Conservation (phyloP, 2,329 filamentous ascomycete species). For the Podosphaera fusca region DNA sequence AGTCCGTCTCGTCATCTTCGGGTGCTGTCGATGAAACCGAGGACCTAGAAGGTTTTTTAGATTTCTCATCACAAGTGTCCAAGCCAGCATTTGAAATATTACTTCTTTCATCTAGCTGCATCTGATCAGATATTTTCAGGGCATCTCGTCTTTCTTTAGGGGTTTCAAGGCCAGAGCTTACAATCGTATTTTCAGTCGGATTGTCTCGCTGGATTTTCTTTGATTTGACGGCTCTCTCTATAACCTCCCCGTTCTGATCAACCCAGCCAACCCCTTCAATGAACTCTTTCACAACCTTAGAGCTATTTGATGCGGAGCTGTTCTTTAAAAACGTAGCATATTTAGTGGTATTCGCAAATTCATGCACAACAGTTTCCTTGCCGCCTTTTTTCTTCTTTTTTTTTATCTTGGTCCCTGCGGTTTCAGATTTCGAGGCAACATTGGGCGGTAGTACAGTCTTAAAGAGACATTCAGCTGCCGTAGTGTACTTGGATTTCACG, state of each 20-base stretch:
- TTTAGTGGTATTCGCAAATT: slow-evolving; percentile 69
- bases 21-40: background rate
- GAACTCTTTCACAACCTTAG: slow-evolving; percentile 35
- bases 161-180: background rate
- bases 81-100: background rate
- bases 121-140: background rate
- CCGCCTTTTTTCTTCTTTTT: slow-evolving; percentile 37
- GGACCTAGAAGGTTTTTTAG: background rate
- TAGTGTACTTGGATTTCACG: slow-evolving; percentile 56
- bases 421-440: slow-evolving; percentile 17
- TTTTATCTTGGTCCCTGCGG: slow-evolving; percentile 19
- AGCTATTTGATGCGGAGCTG: slow-evolving; percentile 20
- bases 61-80: background rate
- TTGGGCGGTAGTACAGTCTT: slow-evolving; percentile 54
- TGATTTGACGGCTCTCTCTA: background rate
- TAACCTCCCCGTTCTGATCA: slow-evolving; percentile 22
- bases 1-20: background rate
- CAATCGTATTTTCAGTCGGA: background rate
- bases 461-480: slow-evolving; percentile 61
- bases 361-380: slow-evolving; percentile 51
- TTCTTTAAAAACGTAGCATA: slow-evolving; percentile 61
- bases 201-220: background rate
- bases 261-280: slow-evolving; percentile 79
- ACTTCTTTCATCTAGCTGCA: background rate
- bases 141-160: too few relatives aligned